Base-by-base conservation (phyloP, 1,139 yeast species). In the Saccharomyces hybrid region DNA sequence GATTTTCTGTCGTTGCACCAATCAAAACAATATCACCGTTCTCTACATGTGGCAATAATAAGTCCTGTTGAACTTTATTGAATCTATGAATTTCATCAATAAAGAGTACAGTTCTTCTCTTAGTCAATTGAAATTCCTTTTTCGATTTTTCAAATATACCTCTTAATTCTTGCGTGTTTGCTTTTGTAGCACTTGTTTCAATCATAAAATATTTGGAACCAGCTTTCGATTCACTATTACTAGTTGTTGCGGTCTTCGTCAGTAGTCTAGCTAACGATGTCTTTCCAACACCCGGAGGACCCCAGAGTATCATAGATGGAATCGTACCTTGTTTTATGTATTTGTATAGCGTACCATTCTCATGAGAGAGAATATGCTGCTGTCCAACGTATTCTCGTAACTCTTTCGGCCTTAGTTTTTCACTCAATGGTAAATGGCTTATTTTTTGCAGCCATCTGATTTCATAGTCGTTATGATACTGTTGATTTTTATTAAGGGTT, bases 1-100 rank as follows among this genome's bases (percentile, higher is more conserved):
- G 99, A 66, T 95, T 95, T 68, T 93, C 99, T 0, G 99, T 93
- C 0, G 99, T 95, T 7, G 99, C 98, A 0, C 99, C 99, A 53
- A 93, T 83, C 2, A 86, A 77, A 0, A 84, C 80, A 5, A 84
- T 77, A 5, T 77, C 74, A 0, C 91, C 90, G 56, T 79, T 76
- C 65, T 87, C 95, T 29, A 86, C 82, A 54, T 82, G 84, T 0
- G 89, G 89, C 9, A 87, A 73, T 55, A 95, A 80, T 29, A 88
- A 73, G 70, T 95, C 99, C 67, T 95, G 99, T 58, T 90, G 97
- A 0, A 87, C 80, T 62, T 89, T 88, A 67, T 88, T 90, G 70
- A 88, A 90, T 52, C 99, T 74, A 67, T 93, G 99, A 27, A 93
- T 88, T 68, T 95, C 99, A 73, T 93, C 99, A 55, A 91, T 77